A percentile compares a stretch with the other conserved stretches of the same genome.
phyloP scores from a whole-genome alignment of 805 yeast species.

The Suhomyces kilbournensis region DNA sequence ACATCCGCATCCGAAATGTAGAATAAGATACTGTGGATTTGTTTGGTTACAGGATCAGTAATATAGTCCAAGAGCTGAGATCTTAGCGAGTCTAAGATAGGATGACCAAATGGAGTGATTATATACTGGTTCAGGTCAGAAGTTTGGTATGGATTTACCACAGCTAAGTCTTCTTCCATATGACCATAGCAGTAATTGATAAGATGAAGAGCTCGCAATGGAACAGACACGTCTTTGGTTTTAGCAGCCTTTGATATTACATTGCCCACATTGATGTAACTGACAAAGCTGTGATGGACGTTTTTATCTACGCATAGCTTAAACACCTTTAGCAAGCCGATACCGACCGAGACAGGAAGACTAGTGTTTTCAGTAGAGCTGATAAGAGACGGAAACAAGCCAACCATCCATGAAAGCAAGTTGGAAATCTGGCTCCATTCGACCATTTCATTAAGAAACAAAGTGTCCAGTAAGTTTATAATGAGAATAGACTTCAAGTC shows the following conservation, averaged over 20 bases:
- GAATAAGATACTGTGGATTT: neutral
- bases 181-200: conserved; percentile 18
- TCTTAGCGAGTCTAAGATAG: conserved; percentile 16
- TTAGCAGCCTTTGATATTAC: conserved; percentile 4
- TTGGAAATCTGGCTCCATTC: conserved; percentile 26
- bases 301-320: conserved; percentile 20
- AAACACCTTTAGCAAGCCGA: conserved; percentile 23
- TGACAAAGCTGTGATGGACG: conserved; percentile 18
- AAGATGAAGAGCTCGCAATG: conserved; percentile 22
- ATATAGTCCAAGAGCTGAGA: conserved; percentile 2
- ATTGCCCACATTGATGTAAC: conserved; percentile 14
- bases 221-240: conserved; percentile 6
- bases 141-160: conserved; percentile 11
- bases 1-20: neutral
- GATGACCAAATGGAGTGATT: conserved; percentile 16
- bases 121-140: conserved; percentile 8
- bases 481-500: conserved; percentile 29
- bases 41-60: conserved; percentile 1
- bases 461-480: conserved; percentile 28
- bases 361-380: neutral
- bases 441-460: conserved; percentile 21
- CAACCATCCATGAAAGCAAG: conserved; percentile 24
- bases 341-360: conserved; percentile 11
- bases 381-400: conserved; percentile 7
- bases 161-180: conserved; percentile 4